Percentiles rank a stretch among this genome's conserved stretches.
Evolutionary conservation across 2,329 filamentous ascomycete species (phyloP).

Genomic region (Monilinia aucupariae): DNA sequence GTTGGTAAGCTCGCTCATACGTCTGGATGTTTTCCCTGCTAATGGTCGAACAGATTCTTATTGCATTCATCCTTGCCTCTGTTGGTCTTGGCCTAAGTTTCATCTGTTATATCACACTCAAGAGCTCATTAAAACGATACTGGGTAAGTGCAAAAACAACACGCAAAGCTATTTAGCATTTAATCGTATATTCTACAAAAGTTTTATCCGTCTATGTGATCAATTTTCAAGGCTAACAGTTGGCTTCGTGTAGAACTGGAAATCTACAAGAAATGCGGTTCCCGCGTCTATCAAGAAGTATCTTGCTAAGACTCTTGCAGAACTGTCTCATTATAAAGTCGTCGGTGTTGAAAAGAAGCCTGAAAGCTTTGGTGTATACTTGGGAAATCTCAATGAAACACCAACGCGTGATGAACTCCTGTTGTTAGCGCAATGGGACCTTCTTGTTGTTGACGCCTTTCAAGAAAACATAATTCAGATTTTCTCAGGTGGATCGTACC

Average conservation of each 20-base stretch:
- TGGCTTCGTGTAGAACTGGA: slow-evolving; percentile 18
- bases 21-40: slow-evolving; percentile 15
- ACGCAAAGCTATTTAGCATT: neutral
- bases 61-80: slow-evolving; percentile 29
- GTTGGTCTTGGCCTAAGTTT: slow-evolving; percentile 20
- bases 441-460: slow-evolving; percentile 42
- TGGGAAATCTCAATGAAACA: slow-evolving; percentile 38
- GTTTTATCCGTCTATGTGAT: neutral
- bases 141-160: slow-evolving; percentile 14
- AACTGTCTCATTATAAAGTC: slow-evolving; percentile 22
- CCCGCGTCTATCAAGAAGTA: slow-evolving; percentile 20
- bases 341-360: slow-evolving; percentile 22
- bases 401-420: slow-evolving; percentile 33
- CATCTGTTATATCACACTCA: slow-evolving; percentile 21
- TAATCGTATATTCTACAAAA: neutral
- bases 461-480: slow-evolving; percentile 36
- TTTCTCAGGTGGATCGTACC: slow-evolving; percentile 26
- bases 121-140: slow-evolving; percentile 16
- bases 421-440: slow-evolving; percentile 41
- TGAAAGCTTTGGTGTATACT: slow-evolving; percentile 38
- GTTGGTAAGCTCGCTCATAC: slow-evolving; percentile 22
- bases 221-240: neutral
- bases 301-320: slow-evolving; percentile 17
- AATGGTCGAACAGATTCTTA: slow-evolving; percentile 24
- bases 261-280: slow-evolving; percentile 13